phyloP scores from a whole-genome alignment of 2,329 filamentous ascomycete genomes.

The Arachnomyces sp. region DNA sequence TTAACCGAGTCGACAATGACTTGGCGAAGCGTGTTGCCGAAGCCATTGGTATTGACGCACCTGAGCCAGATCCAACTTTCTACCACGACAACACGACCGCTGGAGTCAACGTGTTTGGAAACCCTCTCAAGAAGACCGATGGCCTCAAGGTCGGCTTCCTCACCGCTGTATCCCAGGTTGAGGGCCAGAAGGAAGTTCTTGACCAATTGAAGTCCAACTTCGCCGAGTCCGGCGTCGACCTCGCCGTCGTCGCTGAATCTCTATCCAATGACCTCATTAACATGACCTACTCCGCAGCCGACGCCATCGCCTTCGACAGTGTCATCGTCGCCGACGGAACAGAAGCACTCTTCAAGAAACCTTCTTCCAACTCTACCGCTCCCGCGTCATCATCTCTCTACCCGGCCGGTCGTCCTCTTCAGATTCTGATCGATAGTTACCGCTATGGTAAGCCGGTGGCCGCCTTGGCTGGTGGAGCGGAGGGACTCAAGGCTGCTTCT shows the following conservation, averaged over 20 bases:
- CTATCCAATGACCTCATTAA: slow-evolving; percentile 47
- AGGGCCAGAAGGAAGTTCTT: slow-evolving; percentile 45
- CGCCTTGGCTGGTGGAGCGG: slow-evolving; percentile 45
- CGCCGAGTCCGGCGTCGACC: slow-evolving; percentile 41
- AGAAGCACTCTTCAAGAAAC: slow-evolving; percentile 43
- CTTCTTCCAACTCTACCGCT: slow-evolving; percentile 19
- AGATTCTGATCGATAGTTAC: slow-evolving; percentile 58
- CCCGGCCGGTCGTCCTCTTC: slow-evolving; percentile 54
- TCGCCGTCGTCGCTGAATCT: slow-evolving; percentile 55
- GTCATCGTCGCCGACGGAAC: slow-evolving; percentile 54
- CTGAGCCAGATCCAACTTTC: slow-evolving; percentile 53
- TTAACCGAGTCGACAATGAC: slow-evolving; percentile 62
- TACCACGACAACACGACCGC: slow-evolving; percentile 66
- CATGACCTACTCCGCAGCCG: slow-evolving; percentile 57
- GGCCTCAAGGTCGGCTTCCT: slow-evolving; percentile 60
- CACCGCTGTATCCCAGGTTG: slow-evolving; percentile 43
- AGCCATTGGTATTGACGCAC: slow-evolving; percentile 53
- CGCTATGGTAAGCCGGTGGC: slow-evolving; percentile 64
- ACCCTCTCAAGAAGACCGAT: slow-evolving; percentile 52
- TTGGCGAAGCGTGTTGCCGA: slow-evolving; percentile 57
- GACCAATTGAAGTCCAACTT: slow-evolving; percentile 23
- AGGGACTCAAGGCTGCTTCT: slow-evolving; percentile 36
- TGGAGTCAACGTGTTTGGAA: slow-evolving; percentile 53
- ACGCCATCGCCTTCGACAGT: slow-evolving; percentile 41
- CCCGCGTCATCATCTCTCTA: slow-evolving; percentile 50